These are phyloP conservation scores for Magnaporthiopsis rhizophila DNA, from an alignment of 2,329 filamentous ascomycete species.

Conservation along the genomic window DNA sequence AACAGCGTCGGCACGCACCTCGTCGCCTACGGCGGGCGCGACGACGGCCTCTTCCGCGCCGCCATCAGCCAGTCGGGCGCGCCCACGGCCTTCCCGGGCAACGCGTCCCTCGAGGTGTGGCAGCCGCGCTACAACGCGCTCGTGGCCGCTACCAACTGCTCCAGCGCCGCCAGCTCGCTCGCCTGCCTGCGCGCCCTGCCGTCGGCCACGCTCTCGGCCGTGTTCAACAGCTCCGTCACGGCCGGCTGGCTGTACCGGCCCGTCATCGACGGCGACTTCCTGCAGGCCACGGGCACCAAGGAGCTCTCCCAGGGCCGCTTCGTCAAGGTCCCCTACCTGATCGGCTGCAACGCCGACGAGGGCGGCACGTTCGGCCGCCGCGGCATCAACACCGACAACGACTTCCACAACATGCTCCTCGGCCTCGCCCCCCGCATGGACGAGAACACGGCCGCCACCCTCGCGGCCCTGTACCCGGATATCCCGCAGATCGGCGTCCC, in stretches of 20 bases:
- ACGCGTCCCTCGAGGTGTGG: slow-evolving; percentile 2
- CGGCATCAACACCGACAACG: slow-evolving; percentile 45
- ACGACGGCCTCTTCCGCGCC: slow-evolving; percentile 45
- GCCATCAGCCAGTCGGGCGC: slow-evolving; percentile 30
- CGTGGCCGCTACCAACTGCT: slow-evolving; percentile 7
- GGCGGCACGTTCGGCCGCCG: slow-evolving; percentile 44
- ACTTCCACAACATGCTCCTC: slow-evolving; percentile 31
- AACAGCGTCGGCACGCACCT: slow-evolving; percentile 41
- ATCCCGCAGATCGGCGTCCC: slow-evolving; percentile 40
- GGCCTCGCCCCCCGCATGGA: slow-evolving; percentile 14
- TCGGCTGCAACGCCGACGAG: slow-evolving; percentile 59
- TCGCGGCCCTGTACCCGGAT: slow-evolving; percentile 41
- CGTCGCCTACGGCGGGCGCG: slow-evolving; percentile 39
- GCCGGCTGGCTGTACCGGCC: slow-evolving; percentile 8
- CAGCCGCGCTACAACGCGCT: slow-evolving; percentile 10
- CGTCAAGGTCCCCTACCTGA: slow-evolving; percentile 54
- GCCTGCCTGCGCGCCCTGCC: slow-evolving; percentile 13
- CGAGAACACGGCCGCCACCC: slow-evolving; percentile 14
- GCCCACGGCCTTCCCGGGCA: slow-evolving; percentile 2
- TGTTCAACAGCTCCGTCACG: slow-evolving; percentile 11
- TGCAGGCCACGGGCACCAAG: slow-evolving; percentile 9
- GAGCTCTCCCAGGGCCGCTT: slow-evolving; percentile 40
- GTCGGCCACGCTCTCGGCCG: slow-evolving; percentile 10
- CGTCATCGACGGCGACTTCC: slow-evolving; percentile 14
- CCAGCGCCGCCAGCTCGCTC: slow-evolving; percentile 6